Evolutionary conservation across 257 asterid genomes (phyloP), one percentile per base, ranked within the genome.

Genomic region (Solanum dulcamara): DNA sequence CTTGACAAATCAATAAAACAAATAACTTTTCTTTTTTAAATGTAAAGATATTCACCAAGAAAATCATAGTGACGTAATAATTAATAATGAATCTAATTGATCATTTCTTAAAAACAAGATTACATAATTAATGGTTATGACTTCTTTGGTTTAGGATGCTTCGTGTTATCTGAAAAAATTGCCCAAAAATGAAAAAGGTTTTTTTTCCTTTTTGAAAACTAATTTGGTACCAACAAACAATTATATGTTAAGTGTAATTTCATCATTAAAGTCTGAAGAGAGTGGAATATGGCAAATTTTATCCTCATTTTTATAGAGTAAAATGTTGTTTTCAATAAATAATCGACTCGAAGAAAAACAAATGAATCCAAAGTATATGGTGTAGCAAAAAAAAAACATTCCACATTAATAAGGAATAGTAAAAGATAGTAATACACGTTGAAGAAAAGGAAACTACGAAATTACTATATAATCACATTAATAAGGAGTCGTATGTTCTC

Each of bases 311-410:
- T 40, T 40, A 8, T 40, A 40, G 7, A 10, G 1, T 57, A 3
- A 1, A 57, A 57, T 0, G 22, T 22, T 22, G 4, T 57, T 22
- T n/a, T 22, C 66, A 4, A 57, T 22, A 57, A 0, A 22, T 55
- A 9, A 22, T 22, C 6, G 8, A 0, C 1, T 22, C 15, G 14
- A 12, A 46, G 1, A 0, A 11, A 46, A 46, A 13, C 0, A 4
- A 13, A 4, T 11, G 0, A 46, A 46, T 22, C 22, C 66, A 57
- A 57, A 57, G 30, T 1, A 1, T 10, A 22, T n/a, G n/a, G n/a
- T n/a, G 14, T 22, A 4, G 6, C 26, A 22, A n/a, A 22, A 57
- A 55, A n/a, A 57, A 3, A 57, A 57, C 42, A 37, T n/a, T n/a
- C n/a, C n/a, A 2, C 18, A 51, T 2, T 2, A 53, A 18, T 18